Conservation (phyloP, 129 eudicot species). For the Saussurea involucrata region DNA sequence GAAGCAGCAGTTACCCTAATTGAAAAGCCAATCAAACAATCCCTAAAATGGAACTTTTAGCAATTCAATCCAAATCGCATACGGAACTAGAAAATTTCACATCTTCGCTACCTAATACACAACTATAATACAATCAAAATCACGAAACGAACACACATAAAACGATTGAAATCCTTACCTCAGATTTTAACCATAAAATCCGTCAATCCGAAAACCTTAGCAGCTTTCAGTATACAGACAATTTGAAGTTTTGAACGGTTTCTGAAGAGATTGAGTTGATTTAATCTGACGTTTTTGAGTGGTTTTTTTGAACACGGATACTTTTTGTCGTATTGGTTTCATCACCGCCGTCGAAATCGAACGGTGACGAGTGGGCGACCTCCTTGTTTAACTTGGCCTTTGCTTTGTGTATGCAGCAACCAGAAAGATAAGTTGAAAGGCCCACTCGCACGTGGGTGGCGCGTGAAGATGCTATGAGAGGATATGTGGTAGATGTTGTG, state of each 20-base stretch:
- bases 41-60: neutral
- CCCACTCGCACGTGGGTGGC: slow-evolving; percentile 4
- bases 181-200: neutral
- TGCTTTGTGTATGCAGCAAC: slow-evolving; percentile 30
- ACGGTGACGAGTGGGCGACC: slow-evolving; percentile 20
- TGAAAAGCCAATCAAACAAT: no score
- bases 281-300: slow-evolving; percentile 3
- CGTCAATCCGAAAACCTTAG: neutral
- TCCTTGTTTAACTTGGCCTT: slow-evolving; percentile 31
- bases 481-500: slow-evolving; percentile 13
- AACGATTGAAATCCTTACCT: slow-evolving; percentile 10
- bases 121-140: neutral
- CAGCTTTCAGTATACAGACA: neutral
- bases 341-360: slow-evolving; percentile 7
- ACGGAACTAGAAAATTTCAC: neutral
- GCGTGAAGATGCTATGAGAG: slow-evolving; percentile 8
- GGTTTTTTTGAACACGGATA: neutral
- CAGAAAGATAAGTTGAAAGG: neutral
- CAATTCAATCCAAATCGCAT: slow-evolving; percentile 6
- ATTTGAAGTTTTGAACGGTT: neutral
- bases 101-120: neutral
- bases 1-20: slow-evolving; percentile 1
- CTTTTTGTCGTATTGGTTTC: slow-evolving; percentile 13
- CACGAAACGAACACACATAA: neutral
- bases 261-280: neutral